A percentile compares a stretch with the other conserved stretches of the same genome.
Conservation (phyloP, 345 rosid species). For the Rhodamnia argentea region DNA sequence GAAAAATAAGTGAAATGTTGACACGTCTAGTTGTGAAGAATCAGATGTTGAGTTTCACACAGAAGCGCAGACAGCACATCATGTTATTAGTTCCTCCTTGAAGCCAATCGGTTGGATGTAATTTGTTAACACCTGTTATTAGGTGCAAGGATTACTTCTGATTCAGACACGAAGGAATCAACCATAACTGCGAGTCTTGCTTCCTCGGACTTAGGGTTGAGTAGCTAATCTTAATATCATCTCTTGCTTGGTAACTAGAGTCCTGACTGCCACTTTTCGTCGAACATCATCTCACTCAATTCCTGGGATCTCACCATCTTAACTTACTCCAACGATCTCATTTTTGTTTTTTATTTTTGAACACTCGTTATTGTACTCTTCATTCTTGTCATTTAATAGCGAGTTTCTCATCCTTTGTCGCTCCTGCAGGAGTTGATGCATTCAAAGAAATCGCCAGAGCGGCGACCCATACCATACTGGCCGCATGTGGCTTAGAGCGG, state of each 20-base stretch:
- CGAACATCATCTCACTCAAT: not conserved
- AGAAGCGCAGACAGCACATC: not conserved
- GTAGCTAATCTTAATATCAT: not conserved
- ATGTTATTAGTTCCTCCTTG: not conserved
- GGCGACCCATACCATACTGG: conserved; percentile 42
- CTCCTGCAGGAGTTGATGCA: conserved; percentile 20
- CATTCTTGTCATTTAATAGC: not conserved
- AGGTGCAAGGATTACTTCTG: not conserved
- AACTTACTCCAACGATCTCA: not conserved
- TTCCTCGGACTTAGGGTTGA: not conserved
- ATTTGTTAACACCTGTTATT: not conserved
- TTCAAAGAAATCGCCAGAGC: conserved; percentile 45
- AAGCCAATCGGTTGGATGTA: not conserved
- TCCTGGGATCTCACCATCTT: not conserved
- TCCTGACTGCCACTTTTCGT: not conserved
- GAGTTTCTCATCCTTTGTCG: not conserved
- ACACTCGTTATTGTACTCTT: not conserved
- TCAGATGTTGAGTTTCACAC: not conserved
- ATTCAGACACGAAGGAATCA: not conserved
- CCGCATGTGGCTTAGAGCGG: conserved; percentile 34
- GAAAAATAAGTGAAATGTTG: too few relatives aligned
- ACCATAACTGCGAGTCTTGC: not conserved
- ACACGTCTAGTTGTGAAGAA: not conserved
- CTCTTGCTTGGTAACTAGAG: not conserved
- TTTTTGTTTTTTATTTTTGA: not conserved